phyloP scores from a whole-genome alignment of 2,329 filamentous ascomycete species.

The Aspergillus sergii region DNA sequence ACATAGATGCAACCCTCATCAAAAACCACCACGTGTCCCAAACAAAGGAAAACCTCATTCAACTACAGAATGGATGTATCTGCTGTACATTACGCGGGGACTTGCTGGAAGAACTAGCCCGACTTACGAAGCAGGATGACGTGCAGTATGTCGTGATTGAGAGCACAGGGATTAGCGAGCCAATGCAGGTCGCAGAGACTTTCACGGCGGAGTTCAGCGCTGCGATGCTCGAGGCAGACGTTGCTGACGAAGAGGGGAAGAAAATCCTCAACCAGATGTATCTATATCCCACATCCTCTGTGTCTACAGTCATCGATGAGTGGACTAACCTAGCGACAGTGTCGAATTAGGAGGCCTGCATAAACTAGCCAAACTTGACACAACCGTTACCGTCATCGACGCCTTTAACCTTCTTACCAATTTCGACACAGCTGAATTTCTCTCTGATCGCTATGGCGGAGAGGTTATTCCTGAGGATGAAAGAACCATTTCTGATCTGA shows the following conservation, averaged over 20 bases:
- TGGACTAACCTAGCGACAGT: slow-evolving; percentile 27
- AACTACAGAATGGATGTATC: slow-evolving; percentile 74
- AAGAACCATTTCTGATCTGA: slow-evolving; percentile 71
- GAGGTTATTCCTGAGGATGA: slow-evolving; percentile 70
- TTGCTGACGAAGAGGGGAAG: slow-evolving; percentile 50
- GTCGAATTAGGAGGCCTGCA: slow-evolving; percentile 65
- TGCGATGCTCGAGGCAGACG: slow-evolving; percentile 52
- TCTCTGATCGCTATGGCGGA: slow-evolving; percentile 64
- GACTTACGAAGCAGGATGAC: slow-evolving; percentile 61
- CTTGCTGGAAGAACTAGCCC: slow-evolving; percentile 69
- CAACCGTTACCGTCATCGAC: slow-evolving; percentile 72
- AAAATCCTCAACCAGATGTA: slow-evolving; percentile 52
- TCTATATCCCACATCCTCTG: slow-evolving; percentile 12
- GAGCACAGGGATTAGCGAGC: slow-evolving; percentile 72
- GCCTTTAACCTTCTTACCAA: slow-evolving; percentile 73
- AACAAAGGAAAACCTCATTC: slow-evolving; percentile 66
- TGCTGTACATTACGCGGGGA: slow-evolving; percentile 75
- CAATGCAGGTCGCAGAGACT: slow-evolving; percentile 73
- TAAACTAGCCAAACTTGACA: slow-evolving; percentile 68
- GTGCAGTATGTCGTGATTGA: slow-evolving; percentile 75
- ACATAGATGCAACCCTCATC: slow-evolving; percentile 67
- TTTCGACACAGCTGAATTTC: slow-evolving; percentile 69
- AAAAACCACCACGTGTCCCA: slow-evolving; percentile 60
- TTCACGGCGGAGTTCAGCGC: slow-evolving; percentile 61
- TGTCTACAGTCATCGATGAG: slow-evolving; percentile 12